A percentile compares a stretch with the other conserved stretches of the same genome.
Conservation (phyloP, 2,329 filamentous ascomycete genomes). For the Epichloe festucae region DNA sequence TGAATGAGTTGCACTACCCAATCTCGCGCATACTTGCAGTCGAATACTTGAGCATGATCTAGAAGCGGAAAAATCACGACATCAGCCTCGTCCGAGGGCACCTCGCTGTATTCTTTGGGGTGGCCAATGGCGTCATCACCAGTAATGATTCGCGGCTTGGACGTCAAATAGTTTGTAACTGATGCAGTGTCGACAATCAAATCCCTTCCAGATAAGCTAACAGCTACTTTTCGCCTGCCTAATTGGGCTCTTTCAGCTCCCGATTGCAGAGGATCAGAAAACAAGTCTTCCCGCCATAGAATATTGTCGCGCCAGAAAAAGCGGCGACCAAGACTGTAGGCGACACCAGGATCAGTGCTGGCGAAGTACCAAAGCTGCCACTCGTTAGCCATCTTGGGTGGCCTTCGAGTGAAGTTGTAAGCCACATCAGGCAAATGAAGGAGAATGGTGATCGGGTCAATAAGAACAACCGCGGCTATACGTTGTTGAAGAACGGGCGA, state of each 20-base stretch:
- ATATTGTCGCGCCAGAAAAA: slow-evolving; percentile 65
- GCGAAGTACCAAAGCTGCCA: slow-evolving; percentile 61
- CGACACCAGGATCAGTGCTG: slow-evolving; percentile 51
- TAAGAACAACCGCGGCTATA: slow-evolving; percentile 33
- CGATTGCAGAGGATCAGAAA: slow-evolving; percentile 8
- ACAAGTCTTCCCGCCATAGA: slow-evolving; percentile 54
- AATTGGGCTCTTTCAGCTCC: neutral
- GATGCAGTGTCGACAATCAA: slow-evolving; percentile 49
- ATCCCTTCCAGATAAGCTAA: slow-evolving; percentile 46
- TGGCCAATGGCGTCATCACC: slow-evolving; percentile 8
- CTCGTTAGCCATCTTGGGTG: slow-evolving; percentile 47
- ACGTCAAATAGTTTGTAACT: slow-evolving; percentile 42
- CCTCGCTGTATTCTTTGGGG: slow-evolving; percentile 5
- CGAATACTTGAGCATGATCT: slow-evolving; percentile 53
- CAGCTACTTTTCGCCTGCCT: slow-evolving; percentile 31
- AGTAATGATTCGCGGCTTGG: slow-evolving; percentile 6
- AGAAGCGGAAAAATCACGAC: slow-evolving; percentile 46
- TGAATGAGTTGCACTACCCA: slow-evolving; percentile 18
- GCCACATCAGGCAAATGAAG: slow-evolving; percentile 58
- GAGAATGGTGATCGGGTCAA: slow-evolving; percentile 53
- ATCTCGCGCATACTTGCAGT: slow-evolving; percentile 18
- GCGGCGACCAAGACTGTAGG: slow-evolving; percentile 48
- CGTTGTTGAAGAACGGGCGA: slow-evolving; percentile 33
- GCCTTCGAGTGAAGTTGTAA: slow-evolving; percentile 53
- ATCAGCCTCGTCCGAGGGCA: slow-evolving; percentile 26